Percentiles rank a stretch among this genome's conserved stretches.
Evolutionary conservation across 495 filamentous ascomycete genomes (phyloP).

Genomic region (Penicillium paxilli): DNA sequence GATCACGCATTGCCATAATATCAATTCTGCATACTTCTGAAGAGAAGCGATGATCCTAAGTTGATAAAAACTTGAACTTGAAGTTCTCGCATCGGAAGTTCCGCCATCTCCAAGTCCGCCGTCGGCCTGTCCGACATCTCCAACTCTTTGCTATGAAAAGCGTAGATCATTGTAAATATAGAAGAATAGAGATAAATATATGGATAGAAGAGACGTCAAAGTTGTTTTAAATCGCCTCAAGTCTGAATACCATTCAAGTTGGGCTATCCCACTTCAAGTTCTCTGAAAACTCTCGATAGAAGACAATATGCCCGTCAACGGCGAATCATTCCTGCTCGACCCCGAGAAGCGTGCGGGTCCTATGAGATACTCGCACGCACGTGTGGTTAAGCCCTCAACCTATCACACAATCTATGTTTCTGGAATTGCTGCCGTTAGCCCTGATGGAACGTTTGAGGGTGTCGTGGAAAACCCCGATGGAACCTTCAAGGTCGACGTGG

Average conservation of each 20-base stretch:
- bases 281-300: not conserved
- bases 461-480: conserved; percentile 33
- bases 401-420: conserved; percentile 36
- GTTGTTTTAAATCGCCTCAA: not conserved
- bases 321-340: conserved; percentile 34
- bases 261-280: no score
- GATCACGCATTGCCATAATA: no score
- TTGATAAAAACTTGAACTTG: no score
- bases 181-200: not conserved
- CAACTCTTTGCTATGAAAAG: no score
- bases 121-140: no score
- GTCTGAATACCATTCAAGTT: not conserved
- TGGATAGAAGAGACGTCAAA: not conserved
- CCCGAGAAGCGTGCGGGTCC: conserved; percentile 23
- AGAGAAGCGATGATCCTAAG: no score
- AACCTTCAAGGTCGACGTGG: conserved; percentile 27
- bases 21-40: no score
- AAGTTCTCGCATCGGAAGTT: no score
- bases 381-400: conserved; percentile 27
- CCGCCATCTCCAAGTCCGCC: no score
- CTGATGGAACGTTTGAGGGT: conserved; percentile 24
- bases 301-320: conserved; percentile 37
- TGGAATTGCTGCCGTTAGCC: conserved; percentile 23
- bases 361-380: conserved; percentile 32
- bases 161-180: no score